phyloP scores from a whole-genome alignment of 352 stramenopile species.

The Globisporangium nunn region DNA sequence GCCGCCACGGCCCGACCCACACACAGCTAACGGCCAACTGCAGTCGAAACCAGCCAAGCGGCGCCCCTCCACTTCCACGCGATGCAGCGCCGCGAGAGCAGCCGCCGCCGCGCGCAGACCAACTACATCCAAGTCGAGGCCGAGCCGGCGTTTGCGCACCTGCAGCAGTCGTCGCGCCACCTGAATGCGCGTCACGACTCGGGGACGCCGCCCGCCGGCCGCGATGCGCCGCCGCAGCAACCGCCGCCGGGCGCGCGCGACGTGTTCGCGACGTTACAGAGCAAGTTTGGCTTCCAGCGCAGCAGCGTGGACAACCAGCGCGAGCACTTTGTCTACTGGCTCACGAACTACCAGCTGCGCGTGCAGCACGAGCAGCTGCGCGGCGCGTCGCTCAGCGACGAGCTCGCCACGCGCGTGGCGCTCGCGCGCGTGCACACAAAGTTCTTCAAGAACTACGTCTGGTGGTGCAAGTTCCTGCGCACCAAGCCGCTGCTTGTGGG shows the following conservation, averaged over 20 bases:
- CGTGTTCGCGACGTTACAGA: constrained; percentile 70
- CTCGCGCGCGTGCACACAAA: constrained; percentile 59
- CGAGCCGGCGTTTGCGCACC: constrained; percentile 46
- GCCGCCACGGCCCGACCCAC: too few relatives aligned
- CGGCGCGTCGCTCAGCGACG: constrained; percentile 24
- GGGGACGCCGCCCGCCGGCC: constrained; percentile 5
- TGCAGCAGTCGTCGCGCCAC: constrained; percentile 57
- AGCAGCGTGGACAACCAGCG: constrained; percentile 78
- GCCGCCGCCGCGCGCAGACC: constrained; percentile 29
- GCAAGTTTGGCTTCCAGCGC: constrained; percentile 77
- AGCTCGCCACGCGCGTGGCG: constrained; percentile 41
- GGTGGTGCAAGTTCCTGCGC: constrained; percentile 93
- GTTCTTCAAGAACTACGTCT: constrained; percentile 89
- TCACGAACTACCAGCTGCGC: constrained; percentile 80
- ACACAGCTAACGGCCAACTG: background rate
- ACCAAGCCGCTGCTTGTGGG: constrained; percentile 41
- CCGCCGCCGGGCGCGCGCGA: constrained; percentile 21
- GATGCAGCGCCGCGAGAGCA: constrained; percentile 16
- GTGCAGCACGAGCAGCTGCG: constrained; percentile 32
- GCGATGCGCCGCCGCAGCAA: constrained; percentile 10
- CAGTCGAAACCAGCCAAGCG: background rate
- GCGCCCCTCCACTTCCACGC: too few relatives aligned
- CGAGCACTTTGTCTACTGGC: constrained; percentile 79
- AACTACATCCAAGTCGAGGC: constrained; percentile 78
- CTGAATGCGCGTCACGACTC: constrained; percentile 5